Evolutionary conservation across 306 rosid genomes (phyloP).

Genomic region (Alnus rubra): DNA sequence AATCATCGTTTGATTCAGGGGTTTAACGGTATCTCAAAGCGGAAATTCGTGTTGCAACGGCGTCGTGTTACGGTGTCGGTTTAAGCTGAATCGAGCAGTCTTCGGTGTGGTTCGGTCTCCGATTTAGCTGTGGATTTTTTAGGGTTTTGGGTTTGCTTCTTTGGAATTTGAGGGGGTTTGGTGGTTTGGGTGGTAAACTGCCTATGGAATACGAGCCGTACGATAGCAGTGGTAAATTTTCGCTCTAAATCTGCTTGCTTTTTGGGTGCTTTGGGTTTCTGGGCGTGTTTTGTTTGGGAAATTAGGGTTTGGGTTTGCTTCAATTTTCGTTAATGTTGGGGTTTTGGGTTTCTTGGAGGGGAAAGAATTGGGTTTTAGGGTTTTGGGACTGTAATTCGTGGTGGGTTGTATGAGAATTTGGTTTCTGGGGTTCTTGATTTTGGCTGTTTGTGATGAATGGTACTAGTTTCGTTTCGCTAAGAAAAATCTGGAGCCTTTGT

Average conservation of each 20-base stretch:
- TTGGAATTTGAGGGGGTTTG: slow-evolving; percentile 17
- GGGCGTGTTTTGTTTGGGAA: slow-evolving; percentile 12
- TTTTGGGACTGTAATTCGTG: slow-evolving; percentile 12
- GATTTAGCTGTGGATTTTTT: slow-evolving; percentile 6
- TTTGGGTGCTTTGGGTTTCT: slow-evolving; percentile 22
- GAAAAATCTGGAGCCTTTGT: background rate
- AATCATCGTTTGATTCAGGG: slow-evolving; percentile 10
- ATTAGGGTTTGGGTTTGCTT: slow-evolving; percentile 34
- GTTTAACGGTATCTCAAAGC: background rate
- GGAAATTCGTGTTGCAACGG: slow-evolving; percentile 10
- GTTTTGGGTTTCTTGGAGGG: slow-evolving; percentile 18
- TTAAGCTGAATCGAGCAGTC: background rate
- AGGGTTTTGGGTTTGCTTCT: slow-evolving; percentile 10
- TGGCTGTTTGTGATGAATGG: slow-evolving; percentile 8
- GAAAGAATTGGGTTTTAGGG: background rate
- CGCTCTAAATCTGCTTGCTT: slow-evolving; percentile 10
- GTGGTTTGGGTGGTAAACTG: slow-evolving; percentile 40
- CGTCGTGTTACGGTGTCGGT: slow-evolving; percentile 8
- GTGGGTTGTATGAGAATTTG: slow-evolving; percentile 15
- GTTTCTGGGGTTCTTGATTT: background rate
- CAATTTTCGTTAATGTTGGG: slow-evolving; percentile 8
- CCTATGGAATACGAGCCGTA: slow-evolving; percentile 94
- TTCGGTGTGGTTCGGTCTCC: background rate
- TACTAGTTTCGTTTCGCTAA: slow-evolving; percentile 7
- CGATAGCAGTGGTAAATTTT: slow-evolving; percentile 87